Base-by-base conservation (phyloP, 805 yeast genomes). In the Starmerella lactis-condensi region DNA sequence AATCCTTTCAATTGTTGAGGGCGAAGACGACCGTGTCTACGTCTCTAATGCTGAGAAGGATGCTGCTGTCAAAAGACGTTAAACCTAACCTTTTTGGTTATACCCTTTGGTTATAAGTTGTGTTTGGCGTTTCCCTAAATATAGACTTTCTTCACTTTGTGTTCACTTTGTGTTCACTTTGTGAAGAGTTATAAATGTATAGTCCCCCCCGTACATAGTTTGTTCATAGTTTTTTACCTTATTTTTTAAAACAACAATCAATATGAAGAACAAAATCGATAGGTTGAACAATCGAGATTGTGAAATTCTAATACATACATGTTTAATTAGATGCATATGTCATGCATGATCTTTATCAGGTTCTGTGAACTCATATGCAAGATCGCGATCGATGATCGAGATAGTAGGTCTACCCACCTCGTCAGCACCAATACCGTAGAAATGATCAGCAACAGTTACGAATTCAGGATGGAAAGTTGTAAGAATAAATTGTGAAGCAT, bases 381-480 rank as follows among this genome's bases (percentile, higher is more conserved):
- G 76, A 3, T 69, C 70, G 35, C 65, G 64, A 16, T 65, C 60
- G 34, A 85, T 77, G 36, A 73, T 77, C 38, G n/a, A n/a, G n/a
- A n/a, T n/a, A n/a, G n/a, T n/a, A n/a, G n/a, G n/a, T n/a, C n/a
- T n/a, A n/a, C n/a, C n/a, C n/a, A n/a, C n/a, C n/a, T n/a, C n/a
- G n/a, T n/a, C n/a, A n/a, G n/a, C 85, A 58, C 70, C 68, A 1
- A 89, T 94, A 14, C 95, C 93, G 50, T 70, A 85, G 47, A 76
- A 82, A 38, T 70, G 72, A 50, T 78, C 79, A 5, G 94, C 92
- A 6, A 73, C 79, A 39, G 72, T 72, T 22, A 89, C 57, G 78
- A 89, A 72, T 51, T 89, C 98, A 1, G 92, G 79, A 44, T 95
- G 63, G 61, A 89, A 89, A 0, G 98, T 89, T 1, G 98, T 89